A percentile compares a stretch with the other conserved stretches of the same genome.
These are phyloP conservation scores for Kwoniella mangroviensis DNA, from an alignment of 768 basidiomycete species.

Conservation along the genomic window DNA sequence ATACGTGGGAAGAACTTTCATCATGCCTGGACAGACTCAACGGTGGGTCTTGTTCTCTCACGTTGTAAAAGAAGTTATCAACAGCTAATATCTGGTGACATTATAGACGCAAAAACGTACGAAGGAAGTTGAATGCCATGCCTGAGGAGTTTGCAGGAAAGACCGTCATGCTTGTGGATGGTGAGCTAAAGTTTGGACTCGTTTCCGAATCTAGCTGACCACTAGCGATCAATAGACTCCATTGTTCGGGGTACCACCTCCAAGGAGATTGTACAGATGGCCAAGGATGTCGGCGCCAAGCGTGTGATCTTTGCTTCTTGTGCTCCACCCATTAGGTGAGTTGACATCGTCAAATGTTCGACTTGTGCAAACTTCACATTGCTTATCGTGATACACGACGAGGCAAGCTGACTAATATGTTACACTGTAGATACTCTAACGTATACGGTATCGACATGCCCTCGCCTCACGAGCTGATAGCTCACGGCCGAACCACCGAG, in stretches of 20 bases:
- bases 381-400: not conserved
- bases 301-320: slow-evolving; percentile 96
- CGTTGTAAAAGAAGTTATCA: not conserved
- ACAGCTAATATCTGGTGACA: too few species aligned
- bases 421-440: slow-evolving; percentile 71
- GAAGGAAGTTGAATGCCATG: slow-evolving; percentile 97
- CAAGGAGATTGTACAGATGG: slow-evolving; percentile 98
- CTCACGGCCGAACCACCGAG: slow-evolving; percentile 71
- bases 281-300: slow-evolving; percentile 96
- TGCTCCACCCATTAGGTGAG: slow-evolving; percentile 89
- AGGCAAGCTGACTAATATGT: not conserved
- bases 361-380: too few species aligned
- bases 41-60: slow-evolving; percentile 61
- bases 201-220: not conserved
- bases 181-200: slow-evolving; percentile 60
- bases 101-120: slow-evolving; percentile 83
- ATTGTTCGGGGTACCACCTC: slow-evolving; percentile 99
- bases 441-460: slow-evolving; percentile 99
- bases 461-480: slow-evolving; percentile 88
- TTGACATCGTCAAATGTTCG: not conserved
- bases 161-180: slow-evolving; percentile 93
- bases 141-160: slow-evolving; percentile 91
- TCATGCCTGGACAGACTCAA: slow-evolving; percentile 99
- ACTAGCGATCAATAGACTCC: slow-evolving; percentile 68
- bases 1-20: slow-evolving; percentile 97